Conservation (phyloP, 2,329 filamentous ascomycete genomes). For the Microsporum audouinii region DNA sequence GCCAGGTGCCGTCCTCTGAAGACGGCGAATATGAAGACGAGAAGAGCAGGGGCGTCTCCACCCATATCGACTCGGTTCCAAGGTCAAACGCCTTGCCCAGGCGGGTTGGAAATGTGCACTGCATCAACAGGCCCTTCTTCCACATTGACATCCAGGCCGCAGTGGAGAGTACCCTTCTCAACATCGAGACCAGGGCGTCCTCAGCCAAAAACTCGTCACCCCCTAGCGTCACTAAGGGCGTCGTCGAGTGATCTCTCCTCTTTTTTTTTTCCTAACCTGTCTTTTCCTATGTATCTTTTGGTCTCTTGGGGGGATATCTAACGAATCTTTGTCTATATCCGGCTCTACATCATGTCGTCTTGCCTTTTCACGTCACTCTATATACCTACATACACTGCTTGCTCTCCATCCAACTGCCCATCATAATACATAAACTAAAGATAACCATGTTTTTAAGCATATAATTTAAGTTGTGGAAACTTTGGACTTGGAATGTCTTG, state of each 20-base stretch:
- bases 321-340: not conserved
- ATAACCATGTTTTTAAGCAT: not conserved
- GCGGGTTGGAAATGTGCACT: constrained; percentile 9
- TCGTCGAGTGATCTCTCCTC: not conserved
- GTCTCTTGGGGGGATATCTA: not conserved
- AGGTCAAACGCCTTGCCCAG: not conserved
- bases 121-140: constrained; percentile 12
- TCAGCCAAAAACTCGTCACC: not conserved
- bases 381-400: not conserved
- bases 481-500: not conserved
- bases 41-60: not conserved
- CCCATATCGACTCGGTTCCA: not conserved
- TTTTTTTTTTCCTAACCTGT: not conserved
- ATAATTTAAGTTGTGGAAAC: not conserved
- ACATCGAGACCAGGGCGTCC: constrained; percentile 6
- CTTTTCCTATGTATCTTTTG: not conserved
- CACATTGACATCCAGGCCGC: constrained; percentile 11
- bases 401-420: not conserved
- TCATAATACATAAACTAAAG: not conserved
- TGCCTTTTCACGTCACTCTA: not conserved
- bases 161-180: constrained; percentile 11
- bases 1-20: not conserved
- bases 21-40: constrained; percentile 1
- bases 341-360: not conserved
- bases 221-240: not conserved